Evolutionary conservation across 768 basidiomycete genomes (phyloP).

Genomic region (Pulveroboletus sp.): DNA sequence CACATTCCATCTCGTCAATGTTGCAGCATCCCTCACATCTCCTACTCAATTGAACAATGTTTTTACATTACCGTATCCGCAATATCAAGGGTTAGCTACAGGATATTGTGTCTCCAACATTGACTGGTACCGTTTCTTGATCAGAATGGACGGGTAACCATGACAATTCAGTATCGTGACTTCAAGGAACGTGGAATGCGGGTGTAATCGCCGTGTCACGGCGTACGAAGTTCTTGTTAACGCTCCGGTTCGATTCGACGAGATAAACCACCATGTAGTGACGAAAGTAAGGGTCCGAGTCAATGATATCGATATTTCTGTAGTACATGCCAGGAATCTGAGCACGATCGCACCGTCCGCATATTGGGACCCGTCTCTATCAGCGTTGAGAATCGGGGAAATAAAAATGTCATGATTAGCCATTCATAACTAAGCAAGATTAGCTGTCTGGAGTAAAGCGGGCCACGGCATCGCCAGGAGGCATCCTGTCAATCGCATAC

Average conservation of each 20-base stretch:
- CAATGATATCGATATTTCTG: too few relatives aligned
- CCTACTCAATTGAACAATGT: conserved; percentile 39
- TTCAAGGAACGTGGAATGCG: background rate
- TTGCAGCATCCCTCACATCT: conserved; percentile 44
- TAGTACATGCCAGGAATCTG: too few relatives aligned
- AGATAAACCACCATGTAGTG: too few relatives aligned
- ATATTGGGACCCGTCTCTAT: too few relatives aligned
- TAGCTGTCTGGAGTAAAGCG: conserved; percentile 90
- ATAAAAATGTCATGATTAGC: background rate
- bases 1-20: conserved; percentile 38
- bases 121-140: conserved; percentile 8
- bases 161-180: conserved; percentile 13
- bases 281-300: too few relatives aligned
- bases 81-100: conserved; percentile 31
- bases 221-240: too few relatives aligned
- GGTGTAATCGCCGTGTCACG: background rate
- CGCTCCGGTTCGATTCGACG: too few relatives aligned
- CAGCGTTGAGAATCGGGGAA: too few relatives aligned
- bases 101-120: conserved; percentile 17
- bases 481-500: conserved; percentile 70
- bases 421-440: conserved; percentile 22
- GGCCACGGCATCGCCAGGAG: conserved; percentile 84
- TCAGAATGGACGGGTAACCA: conserved; percentile 10
- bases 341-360: too few relatives aligned
- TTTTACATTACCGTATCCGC: conserved; percentile 33